Evolutionary conservation across 352 stramenopile species (phyloP).

Genomic region (Globisporangium polare): DNA sequence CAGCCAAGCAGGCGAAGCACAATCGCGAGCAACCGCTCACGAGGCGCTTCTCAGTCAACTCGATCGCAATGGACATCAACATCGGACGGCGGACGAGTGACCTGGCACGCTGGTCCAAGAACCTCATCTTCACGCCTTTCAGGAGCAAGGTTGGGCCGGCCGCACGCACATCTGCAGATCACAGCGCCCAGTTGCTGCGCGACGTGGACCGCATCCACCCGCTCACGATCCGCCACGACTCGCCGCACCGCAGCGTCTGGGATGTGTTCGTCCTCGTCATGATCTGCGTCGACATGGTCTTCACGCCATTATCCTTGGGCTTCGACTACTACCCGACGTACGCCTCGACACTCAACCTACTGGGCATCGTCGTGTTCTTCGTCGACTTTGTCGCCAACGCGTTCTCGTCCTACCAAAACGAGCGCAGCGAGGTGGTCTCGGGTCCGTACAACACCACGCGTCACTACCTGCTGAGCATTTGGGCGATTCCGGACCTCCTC

Average conservation of each 20-base stretch:
- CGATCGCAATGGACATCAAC: slow-evolving; percentile 16
- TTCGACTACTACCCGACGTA: slow-evolving; percentile 33
- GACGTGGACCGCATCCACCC: slow-evolving; percentile 28
- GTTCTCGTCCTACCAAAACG: slow-evolving; percentile 50
- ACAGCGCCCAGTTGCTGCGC: slow-evolving; percentile 28
- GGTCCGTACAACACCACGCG: slow-evolving; percentile 30
- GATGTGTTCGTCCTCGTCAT: slow-evolving; percentile 49
- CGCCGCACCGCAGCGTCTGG: slow-evolving; percentile 33
- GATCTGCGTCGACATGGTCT: slow-evolving; percentile 48
- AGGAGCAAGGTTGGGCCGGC: slow-evolving; percentile 3
- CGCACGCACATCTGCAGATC: slow-evolving; percentile 11
- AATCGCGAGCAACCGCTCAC: slow-evolving; percentile 27
- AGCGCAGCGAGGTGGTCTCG: slow-evolving; percentile 46
- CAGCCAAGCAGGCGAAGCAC: slow-evolving; percentile 9
- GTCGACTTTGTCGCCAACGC: slow-evolving; percentile 54
- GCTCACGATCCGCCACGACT: slow-evolving; percentile 56
- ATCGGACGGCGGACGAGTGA: slow-evolving; percentile 5
- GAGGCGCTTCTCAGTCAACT: slow-evolving; percentile 33
- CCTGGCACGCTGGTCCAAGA: slow-evolving; percentile 10
- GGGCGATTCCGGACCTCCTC: slow-evolving; percentile 60
- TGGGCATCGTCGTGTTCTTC: slow-evolving; percentile 44
- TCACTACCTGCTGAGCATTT: slow-evolving; percentile 52
- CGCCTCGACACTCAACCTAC: slow-evolving; percentile 25
- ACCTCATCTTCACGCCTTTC: slow-evolving; percentile 5
- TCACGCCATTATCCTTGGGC: slow-evolving; percentile 49